Base-by-base conservation (phyloP, 805 yeast species). In the Starmerella potacharoeniae region DNA sequence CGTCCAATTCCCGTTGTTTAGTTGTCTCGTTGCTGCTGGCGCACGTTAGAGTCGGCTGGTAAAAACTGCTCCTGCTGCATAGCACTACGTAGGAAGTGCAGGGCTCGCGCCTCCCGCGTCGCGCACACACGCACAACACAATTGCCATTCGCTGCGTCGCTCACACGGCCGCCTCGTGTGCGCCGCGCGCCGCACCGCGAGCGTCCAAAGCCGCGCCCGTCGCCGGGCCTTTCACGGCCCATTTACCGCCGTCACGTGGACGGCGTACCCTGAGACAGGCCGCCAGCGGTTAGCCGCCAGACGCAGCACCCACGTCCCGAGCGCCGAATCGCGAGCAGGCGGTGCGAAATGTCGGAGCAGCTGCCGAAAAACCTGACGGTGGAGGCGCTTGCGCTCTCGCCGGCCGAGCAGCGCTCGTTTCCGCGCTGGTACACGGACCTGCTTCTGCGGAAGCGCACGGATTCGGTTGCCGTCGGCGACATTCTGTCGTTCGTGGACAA, bases 391-490 rank as follows among this genome's bases (percentile, higher is more conserved):
- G 87, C 87, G 55, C 75, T 91, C 47, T 78, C 95, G 0, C 75
- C 76, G 17, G 85, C 84, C 55, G 98, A 91, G 68, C 78, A 81
- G 11, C 80, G 83, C 63, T 85, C 96, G 1, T 91, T 91, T 68
- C 78, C 91, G 62, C 75, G 96, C 60, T 91, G 98, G 98, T 91
- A 90, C 68, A 84, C 88, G 61, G 90, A 87, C 64, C 80, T 91
- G 35, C 77, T 85, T 39, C 76, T 85, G 46, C 77, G 90, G 52
- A 84, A 84, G 59, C 69, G 65, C 58, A 81, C 82, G 40, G 76
- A 82, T 44, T 76, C 82, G 57, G 81, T 91, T 7, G 75, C 82
- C 4, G 71, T 91, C 58, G 77, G 75, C 10, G 97, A 93, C 66
- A 86, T 87, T n/a, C 81, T 85, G 68, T 72, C 73, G 48, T 91